Percentiles rank a stretch among this genome's conserved stretches.
phyloP scores from a whole-genome alignment of 139 green algal genomes.

The Chloropicon primus region DNA sequence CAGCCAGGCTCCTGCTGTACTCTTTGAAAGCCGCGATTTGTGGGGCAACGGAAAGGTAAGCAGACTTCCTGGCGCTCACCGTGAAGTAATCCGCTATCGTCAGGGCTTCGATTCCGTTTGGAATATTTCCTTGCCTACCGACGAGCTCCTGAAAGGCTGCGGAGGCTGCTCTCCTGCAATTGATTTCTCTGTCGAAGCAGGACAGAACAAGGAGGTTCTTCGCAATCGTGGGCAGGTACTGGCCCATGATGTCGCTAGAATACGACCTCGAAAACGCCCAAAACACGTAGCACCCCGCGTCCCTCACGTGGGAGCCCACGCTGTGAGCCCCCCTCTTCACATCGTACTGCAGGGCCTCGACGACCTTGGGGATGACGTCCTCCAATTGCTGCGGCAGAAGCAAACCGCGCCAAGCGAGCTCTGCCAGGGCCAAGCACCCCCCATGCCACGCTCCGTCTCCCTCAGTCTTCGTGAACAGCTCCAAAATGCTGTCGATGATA shows the following conservation, averaged over 20 bases:
- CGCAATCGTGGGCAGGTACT: slow-evolving; percentile 33
- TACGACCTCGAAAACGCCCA: slow-evolving; percentile 90
- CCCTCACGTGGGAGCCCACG: slow-evolving; percentile 84
- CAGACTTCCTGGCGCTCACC: slow-evolving; percentile 35
- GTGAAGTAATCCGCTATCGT: slow-evolving; percentile 80
- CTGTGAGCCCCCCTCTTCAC: slow-evolving; percentile 69
- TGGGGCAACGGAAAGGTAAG: slow-evolving; percentile 23
- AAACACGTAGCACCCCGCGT: slow-evolving; percentile 92
- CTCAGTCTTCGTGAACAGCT: slow-evolving; percentile 43
- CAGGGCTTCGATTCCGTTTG: slow-evolving; percentile 83
- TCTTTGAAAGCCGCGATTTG: slow-evolving; percentile 32
- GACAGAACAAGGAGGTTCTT: slow-evolving; percentile 65
- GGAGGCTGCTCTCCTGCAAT: slow-evolving; percentile 72
- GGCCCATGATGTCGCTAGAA: slow-evolving; percentile 35
- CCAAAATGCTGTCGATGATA: slow-evolving; percentile 55
- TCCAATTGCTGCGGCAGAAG: slow-evolving; percentile 60
- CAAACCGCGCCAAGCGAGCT: slow-evolving; percentile 79
- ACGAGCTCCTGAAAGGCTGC: slow-evolving; percentile 93
- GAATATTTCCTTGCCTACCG: slow-evolving; percentile 70
- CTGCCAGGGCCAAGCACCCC: slow-evolving; percentile 83
- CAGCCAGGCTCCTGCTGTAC: slow-evolving; percentile 46
- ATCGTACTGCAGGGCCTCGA: slow-evolving; percentile 76
- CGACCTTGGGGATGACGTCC: slow-evolving; percentile 13
- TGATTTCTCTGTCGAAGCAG: slow-evolving; percentile 81
- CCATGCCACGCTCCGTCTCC: slow-evolving; percentile 83